Conservation (phyloP, 2,329 filamentous ascomycete species). For the Alternaria panax region DNA sequence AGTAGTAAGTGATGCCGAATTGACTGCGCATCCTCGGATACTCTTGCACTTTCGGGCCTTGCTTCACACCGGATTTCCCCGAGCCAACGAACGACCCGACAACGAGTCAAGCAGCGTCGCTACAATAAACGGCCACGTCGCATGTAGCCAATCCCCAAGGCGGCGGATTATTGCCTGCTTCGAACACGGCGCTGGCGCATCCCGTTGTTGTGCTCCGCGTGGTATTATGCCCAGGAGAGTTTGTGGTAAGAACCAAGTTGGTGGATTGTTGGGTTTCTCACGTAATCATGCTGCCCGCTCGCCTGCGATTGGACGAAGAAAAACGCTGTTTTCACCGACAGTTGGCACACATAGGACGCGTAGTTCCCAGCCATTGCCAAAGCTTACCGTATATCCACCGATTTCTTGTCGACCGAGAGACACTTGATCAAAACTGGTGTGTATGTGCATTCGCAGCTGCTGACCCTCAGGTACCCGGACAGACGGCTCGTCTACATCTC, state of each 20-base stretch:
- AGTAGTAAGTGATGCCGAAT: neutral
- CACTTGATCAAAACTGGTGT: conserved; percentile 1
- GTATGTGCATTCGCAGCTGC: conserved; percentile 4
- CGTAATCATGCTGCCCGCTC: conserved; percentile 7
- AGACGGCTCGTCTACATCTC: neutral
- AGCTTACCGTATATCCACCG: conserved; percentile 4
- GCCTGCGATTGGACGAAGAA: conserved; percentile 9
- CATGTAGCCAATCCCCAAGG: neutral
- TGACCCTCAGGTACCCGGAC: conserved; percentile 3
- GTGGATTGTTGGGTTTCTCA: conserved; percentile 5
- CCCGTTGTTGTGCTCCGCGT: neutral
- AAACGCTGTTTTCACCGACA: conserved; percentile 16
- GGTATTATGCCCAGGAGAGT: neutral
- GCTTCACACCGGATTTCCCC: neutral
- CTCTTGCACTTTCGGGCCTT: neutral
- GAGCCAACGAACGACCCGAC: neutral
- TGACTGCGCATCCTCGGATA: conserved; percentile 3
- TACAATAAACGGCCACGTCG: neutral
- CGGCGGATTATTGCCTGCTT: neutral
- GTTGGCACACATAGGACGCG: conserved; percentile 12
- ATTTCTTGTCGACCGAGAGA: neutral
- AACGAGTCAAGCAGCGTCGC: neutral
- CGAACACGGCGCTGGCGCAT: neutral
- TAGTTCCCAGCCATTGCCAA: conserved; percentile 1
- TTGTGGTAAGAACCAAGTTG: conserved; percentile 2